Conservation (phyloP, 73 alveolate genomes). For the Paraurostyla sp. region DNA sequence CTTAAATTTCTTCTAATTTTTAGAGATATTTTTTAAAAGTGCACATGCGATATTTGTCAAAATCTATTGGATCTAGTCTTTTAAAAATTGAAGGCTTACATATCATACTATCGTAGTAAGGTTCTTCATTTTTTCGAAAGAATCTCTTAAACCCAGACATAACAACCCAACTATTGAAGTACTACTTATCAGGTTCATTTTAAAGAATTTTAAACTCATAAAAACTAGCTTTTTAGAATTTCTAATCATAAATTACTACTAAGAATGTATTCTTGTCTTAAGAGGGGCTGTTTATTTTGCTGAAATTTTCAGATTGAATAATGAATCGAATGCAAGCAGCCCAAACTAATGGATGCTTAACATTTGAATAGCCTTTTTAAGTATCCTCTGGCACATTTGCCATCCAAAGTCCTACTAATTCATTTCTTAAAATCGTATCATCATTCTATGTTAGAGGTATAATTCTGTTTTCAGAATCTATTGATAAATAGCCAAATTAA, state of each 20-base stretch:
- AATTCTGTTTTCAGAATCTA: neutral
- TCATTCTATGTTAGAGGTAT: neutral
- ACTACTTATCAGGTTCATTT: slow-evolving; percentile 3
- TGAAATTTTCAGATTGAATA: neutral
- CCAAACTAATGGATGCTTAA: neutral
- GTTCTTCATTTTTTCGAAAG: neutral
- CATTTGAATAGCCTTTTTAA: neutral
- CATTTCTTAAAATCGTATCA: neutral
- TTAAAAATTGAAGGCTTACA: neutral
- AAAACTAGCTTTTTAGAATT: neutral
- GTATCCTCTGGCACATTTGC: neutral
- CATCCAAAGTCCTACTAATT: neutral
- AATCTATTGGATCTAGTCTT: neutral
- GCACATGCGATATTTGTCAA: neutral
- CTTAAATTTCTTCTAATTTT: neutral
- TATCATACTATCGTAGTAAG: neutral
- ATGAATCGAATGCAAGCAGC: neutral
- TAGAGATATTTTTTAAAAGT: neutral
- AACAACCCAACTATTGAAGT: slow-evolving; percentile 4
- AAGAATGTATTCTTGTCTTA: slow-evolving; percentile 7
- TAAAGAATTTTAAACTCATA: slow-evolving; percentile 1
- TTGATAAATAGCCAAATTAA: neutral
- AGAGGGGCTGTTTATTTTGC: neutral
- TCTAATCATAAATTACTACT: neutral
- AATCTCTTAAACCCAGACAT: neutral